Base-by-base conservation (phyloP, 305 asterid species). In the Plantago lanceolata region DNA sequence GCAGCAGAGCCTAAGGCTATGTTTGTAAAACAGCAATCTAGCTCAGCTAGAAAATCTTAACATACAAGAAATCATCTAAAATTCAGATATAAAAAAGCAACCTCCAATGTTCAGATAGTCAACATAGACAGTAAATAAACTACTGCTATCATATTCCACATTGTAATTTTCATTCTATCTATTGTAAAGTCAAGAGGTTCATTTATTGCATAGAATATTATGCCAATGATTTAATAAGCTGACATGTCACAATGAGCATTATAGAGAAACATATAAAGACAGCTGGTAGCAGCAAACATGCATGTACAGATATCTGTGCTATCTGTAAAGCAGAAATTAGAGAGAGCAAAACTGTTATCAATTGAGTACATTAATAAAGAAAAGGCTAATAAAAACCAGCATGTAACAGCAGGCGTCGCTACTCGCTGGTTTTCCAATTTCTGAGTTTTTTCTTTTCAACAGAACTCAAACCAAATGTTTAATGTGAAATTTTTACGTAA, bases 401-500 rank as follows among this genome's bases (percentile, higher is more conserved):
- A 17, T 14, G 33, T 51, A 40, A 68, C 56, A 61, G 67, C 65
- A 65, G 56, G 49, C 2, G 48, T 24, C 48, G 31, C 66, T 8
- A n/a, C n/a, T n/a, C n/a, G 19, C 51, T 55, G 57, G 68, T 48
- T 59, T 29, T 29, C 43, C 53, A 55, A 19, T 47, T 53, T 31
- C 20, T 26, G 1, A 29, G 19, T 56, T 40, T 33, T 33, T 33
- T n/a, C 21, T 5, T 29, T 31, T 68, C 61, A 59, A 19, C 20
- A 64, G 50, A 71, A 20, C 54, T 54, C 55, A 56, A 64, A 24
- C 15, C 9, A 68, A 59, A 49, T 54, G 13, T 15, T 21, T 50
- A 15, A 19, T 17, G 31, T 15, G 51, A 70, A 64, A 55, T 21
- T 66, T 53, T 57, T 16, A 24, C 28, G 44, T 49, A 33, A 17